Conservation (phyloP, 768 basidiomycete species). For the Lyophyllum semitale region DNA sequence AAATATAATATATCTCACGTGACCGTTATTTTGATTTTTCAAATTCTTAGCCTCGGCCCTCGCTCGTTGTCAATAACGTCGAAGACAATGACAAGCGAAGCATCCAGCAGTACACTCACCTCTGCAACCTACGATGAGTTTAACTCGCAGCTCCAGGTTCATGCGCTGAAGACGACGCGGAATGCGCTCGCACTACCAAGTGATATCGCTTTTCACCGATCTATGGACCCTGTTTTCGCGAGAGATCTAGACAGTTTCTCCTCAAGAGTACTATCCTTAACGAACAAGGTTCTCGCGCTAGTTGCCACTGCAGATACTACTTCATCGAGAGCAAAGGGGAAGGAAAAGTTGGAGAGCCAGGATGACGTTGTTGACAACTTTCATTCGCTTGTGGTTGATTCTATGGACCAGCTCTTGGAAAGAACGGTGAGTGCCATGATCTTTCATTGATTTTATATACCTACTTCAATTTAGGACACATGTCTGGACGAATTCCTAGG, state of each 20-base stretch:
- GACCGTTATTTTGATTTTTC: background rate
- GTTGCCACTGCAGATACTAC: conserved; percentile 44
- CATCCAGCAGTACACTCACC: conserved; percentile 14
- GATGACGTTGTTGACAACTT: conserved; percentile 89
- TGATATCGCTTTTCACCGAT: conserved; percentile 89
- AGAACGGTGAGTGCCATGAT: conserved; percentile 57
- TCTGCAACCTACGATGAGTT: conserved; percentile 47
- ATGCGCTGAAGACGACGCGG: conserved; percentile 65
- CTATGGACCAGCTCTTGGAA: conserved; percentile 85
- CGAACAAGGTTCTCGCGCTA: conserved; percentile 62
- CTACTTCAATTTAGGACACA: conserved; percentile 58
- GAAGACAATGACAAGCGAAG: conserved; percentile 11
- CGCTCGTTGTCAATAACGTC: background rate
- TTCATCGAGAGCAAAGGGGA: conserved; percentile 44
- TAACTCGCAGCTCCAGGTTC: conserved; percentile 57
- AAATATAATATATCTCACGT: no score
- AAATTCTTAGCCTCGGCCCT: background rate
- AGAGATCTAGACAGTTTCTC: conserved; percentile 72
- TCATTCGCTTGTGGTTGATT: conserved; percentile 74
- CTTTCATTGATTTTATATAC: background rate
- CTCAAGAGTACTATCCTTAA: conserved; percentile 61
- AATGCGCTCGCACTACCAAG: conserved; percentile 61
- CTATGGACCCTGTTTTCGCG: conserved; percentile 74
- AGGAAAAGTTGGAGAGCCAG: conserved; percentile 57
- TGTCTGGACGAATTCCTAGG: conserved; percentile 81